Conservation (phyloP, 129 eudicot species). For the Arctium minus region DNA sequence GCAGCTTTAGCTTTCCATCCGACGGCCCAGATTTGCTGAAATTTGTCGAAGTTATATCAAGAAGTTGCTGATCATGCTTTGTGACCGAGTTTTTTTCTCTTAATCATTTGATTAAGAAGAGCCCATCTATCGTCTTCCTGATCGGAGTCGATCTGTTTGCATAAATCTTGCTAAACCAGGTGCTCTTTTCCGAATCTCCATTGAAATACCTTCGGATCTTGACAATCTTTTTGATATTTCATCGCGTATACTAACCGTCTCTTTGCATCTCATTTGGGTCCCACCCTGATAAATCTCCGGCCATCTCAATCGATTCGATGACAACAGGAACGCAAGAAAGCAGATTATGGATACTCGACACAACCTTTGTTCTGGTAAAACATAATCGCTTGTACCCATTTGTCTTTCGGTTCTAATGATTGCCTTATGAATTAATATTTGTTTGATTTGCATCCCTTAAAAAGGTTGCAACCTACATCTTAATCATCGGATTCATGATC, state of each 20-base stretch:
- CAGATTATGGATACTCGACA: slow-evolving; percentile 49
- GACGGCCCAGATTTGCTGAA: slow-evolving; percentile 18
- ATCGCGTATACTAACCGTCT: slow-evolving; percentile 36
- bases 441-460: too few relatives aligned
- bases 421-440: background rate
- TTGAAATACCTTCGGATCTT: slow-evolving; percentile 46
- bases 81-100: slow-evolving; percentile 17
- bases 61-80: slow-evolving; percentile 27
- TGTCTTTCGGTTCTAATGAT: slow-evolving; percentile 45
- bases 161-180: slow-evolving; percentile 36
- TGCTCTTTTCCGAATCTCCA: slow-evolving; percentile 55
- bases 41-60: slow-evolving; percentile 29
- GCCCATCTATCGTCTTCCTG: slow-evolving; percentile 56
- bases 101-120: slow-evolving; percentile 35
- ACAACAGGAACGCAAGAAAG: slow-evolving; percentile 36
- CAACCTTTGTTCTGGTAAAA: slow-evolving; percentile 45
- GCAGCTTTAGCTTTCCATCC: slow-evolving; percentile 21
- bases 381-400: slow-evolving; percentile 48
- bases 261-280: slow-evolving; percentile 48
- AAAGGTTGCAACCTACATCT: too few relatives aligned
- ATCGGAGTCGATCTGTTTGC: slow-evolving; percentile 35
- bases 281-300: slow-evolving; percentile 50
- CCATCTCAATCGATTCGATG: slow-evolving; percentile 58
- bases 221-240: slow-evolving; percentile 48
- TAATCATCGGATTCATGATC: too few relatives aligned